A percentile compares a stretch with the other conserved stretches of the same genome.
Conservation (phyloP, 768 basidiomycete species). For the Boletus coccyginus region DNA sequence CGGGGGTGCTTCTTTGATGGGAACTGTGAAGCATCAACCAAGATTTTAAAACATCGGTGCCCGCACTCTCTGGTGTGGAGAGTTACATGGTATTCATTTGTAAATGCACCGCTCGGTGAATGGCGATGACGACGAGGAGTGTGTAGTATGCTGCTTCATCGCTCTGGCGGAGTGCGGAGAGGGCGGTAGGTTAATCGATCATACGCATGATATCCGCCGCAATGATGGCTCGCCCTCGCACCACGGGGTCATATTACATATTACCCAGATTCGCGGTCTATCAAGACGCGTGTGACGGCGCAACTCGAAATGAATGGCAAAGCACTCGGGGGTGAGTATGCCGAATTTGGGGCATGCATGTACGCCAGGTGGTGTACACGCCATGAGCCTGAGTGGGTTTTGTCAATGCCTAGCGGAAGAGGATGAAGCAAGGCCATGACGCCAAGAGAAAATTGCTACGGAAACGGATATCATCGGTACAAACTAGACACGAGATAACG, state of each 20-base stretch:
- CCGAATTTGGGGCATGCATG: slow-evolving; percentile 22
- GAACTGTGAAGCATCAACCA: slow-evolving; percentile 10
- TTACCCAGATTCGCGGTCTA: slow-evolving; percentile 21
- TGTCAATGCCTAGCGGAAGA: slow-evolving; percentile 14
- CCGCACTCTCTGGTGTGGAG: slow-evolving; percentile 13
- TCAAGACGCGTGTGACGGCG: slow-evolving; percentile 21
- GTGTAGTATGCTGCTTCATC: slow-evolving; percentile 22
- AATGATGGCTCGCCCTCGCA: slow-evolving; percentile 19
- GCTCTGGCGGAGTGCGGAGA: slow-evolving; percentile 21
- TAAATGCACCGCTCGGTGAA: slow-evolving; percentile 17
- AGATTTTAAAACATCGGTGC: slow-evolving; percentile 21
- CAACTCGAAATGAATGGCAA: slow-evolving; percentile 19
- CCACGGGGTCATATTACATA: slow-evolving; percentile 30
- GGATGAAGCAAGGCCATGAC: slow-evolving; percentile 24
- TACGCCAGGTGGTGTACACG: slow-evolving; percentile 25
- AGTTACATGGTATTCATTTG: slow-evolving; percentile 21
- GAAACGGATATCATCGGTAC: slow-evolving; percentile 10
- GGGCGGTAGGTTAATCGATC: slow-evolving; percentile 22
- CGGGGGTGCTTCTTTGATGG: slow-evolving; percentile 23
- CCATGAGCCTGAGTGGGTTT: slow-evolving; percentile 15
- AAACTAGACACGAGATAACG: slow-evolving; percentile 5
- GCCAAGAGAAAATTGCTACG: neutral
- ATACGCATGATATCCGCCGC: slow-evolving; percentile 18
- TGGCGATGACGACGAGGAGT: slow-evolving; percentile 24
- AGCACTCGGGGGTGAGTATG: slow-evolving; percentile 13